Percentiles rank a stretch among this genome's conserved stretches.
phyloP scores from a whole-genome alignment of 2,329 filamentous ascomycete genomes.

The Neopestalotiopsis sp. region DNA sequence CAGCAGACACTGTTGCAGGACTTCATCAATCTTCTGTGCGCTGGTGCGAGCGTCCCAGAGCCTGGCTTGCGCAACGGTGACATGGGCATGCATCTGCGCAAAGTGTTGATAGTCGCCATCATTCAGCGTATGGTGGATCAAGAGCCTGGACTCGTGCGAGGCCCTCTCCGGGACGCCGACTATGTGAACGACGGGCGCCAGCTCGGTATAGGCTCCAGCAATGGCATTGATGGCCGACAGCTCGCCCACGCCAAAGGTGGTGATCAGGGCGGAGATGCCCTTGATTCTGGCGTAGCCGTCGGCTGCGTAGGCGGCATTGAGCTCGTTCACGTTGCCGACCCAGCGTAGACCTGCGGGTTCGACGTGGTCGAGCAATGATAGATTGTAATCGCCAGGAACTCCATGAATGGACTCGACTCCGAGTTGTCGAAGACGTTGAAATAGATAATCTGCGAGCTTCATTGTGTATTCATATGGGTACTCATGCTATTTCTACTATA shows the following conservation, averaged over 20 bases:
- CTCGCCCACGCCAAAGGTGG: conserved; percentile 65
- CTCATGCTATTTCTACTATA: background rate
- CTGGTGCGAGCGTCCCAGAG: conserved; percentile 49
- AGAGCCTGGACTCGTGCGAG: conserved; percentile 46
- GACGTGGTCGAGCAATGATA: conserved; percentile 42
- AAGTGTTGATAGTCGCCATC: conserved; percentile 59
- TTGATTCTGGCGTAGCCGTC: conserved; percentile 64
- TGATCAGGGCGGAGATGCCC: conserved; percentile 54
- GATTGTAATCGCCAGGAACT: conserved; percentile 50
- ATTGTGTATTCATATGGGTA: conserved; percentile 16
- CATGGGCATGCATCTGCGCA: conserved; percentile 51
- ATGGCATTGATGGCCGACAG: conserved; percentile 63
- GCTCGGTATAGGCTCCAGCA: conserved; percentile 62
- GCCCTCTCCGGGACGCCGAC: conserved; percentile 55
- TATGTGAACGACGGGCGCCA: conserved; percentile 60
- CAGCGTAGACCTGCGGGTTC: conserved; percentile 42
- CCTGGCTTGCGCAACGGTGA: conserved; percentile 54
- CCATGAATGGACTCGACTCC: conserved; percentile 50
- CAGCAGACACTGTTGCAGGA: conserved; percentile 53
- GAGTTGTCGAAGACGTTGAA: conserved; percentile 45
- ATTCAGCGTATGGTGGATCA: conserved; percentile 61
- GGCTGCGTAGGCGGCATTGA: conserved; percentile 61
- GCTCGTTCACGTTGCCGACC: conserved; percentile 62
- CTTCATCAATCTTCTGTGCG: conserved; percentile 55
- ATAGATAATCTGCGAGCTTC: conserved; percentile 40